Conservation (phyloP, 306 rosid genomes). For the Lablab purpureus region DNA sequence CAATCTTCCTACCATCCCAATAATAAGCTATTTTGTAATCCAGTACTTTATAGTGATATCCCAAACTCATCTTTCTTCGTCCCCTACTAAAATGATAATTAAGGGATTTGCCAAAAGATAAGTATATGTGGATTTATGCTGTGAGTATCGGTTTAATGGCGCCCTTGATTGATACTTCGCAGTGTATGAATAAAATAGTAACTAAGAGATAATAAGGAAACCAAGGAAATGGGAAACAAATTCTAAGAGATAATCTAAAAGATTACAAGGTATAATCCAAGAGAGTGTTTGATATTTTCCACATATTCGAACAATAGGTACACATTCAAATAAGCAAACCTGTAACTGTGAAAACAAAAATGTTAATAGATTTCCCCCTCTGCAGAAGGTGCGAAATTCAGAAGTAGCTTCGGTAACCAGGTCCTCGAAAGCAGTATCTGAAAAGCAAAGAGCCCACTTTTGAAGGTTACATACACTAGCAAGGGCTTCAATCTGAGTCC, state of each 20-base stretch:
- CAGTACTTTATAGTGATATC: not conserved
- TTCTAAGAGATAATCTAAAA: not conserved
- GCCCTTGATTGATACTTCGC: not conserved
- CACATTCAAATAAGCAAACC: slow-evolving; percentile 56
- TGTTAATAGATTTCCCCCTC: slow-evolving; percentile 84
- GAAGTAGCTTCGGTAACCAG: slow-evolving; percentile 56
- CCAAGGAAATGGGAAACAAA: not conserved
- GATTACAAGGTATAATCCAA: not conserved
- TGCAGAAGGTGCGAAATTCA: slow-evolving; percentile 62
- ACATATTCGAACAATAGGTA: not conserved
- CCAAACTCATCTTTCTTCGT: not conserved
- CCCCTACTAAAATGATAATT: not conserved
- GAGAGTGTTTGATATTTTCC: slow-evolving; percentile 8
- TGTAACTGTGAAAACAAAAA: slow-evolving; percentile 80
- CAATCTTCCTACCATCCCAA: not conserved
- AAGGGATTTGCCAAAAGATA: not conserved
- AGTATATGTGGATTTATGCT: not conserved
- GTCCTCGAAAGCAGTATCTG: slow-evolving; percentile 60
- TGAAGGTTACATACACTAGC: slow-evolving; percentile 75
- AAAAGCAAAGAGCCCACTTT: slow-evolving; percentile 54
- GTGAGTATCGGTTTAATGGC: not conserved
- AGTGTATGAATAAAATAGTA: no score
- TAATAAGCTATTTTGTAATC: not conserved
- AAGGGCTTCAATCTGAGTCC: slow-evolving; percentile 74
- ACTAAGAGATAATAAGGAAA: not conserved